Conservation (phyloP, 164 flowering plant genomes). For the Dillenia suffruticosa region DNA sequence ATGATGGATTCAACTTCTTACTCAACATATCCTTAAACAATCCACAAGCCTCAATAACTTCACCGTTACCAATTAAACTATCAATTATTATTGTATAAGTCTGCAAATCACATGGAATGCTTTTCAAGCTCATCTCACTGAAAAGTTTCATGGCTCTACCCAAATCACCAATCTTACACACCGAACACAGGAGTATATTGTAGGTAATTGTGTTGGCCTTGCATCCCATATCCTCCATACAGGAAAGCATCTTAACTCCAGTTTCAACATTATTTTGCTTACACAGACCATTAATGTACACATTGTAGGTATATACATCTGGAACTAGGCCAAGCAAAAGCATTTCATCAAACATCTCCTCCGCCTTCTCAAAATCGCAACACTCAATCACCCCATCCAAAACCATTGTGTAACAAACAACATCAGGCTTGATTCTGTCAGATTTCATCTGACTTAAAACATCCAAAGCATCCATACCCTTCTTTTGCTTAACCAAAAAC, state of each 20-base stretch:
- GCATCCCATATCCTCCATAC: slow-evolving; percentile 68
- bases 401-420: slow-evolving; percentile 51
- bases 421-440: slow-evolving; percentile 58
- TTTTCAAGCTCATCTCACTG: slow-evolving; percentile 41
- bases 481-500: slow-evolving; percentile 43
- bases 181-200: slow-evolving; percentile 31
- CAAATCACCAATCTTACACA: slow-evolving; percentile 40
- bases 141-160: slow-evolving; percentile 30
- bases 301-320: slow-evolving; percentile 58
- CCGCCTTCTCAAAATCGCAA: slow-evolving; percentile 44
- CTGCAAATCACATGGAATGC: slow-evolving; percentile 29
- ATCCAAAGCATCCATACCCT: slow-evolving; percentile 41
- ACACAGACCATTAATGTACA: slow-evolving; percentile 58
- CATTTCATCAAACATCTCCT: slow-evolving; percentile 74
- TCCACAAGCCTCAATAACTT: slow-evolving; percentile 40
- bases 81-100: slow-evolving; percentile 47
- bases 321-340: slow-evolving; percentile 74
- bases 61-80: slow-evolving; percentile 38
- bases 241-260: slow-evolving; percentile 41
- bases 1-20: slow-evolving; percentile 19
- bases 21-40: slow-evolving; percentile 42
- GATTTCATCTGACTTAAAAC: slow-evolving; percentile 55
- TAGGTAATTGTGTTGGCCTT: slow-evolving; percentile 53
- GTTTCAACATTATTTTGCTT: slow-evolving; percentile 49
- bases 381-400: slow-evolving; percentile 36